A percentile compares a stretch with the other conserved stretches of the same genome.
Evolutionary conservation across 2,329 filamentous ascomycete genomes (phyloP).

Genomic region (Nigrograna mackinnonii): DNA sequence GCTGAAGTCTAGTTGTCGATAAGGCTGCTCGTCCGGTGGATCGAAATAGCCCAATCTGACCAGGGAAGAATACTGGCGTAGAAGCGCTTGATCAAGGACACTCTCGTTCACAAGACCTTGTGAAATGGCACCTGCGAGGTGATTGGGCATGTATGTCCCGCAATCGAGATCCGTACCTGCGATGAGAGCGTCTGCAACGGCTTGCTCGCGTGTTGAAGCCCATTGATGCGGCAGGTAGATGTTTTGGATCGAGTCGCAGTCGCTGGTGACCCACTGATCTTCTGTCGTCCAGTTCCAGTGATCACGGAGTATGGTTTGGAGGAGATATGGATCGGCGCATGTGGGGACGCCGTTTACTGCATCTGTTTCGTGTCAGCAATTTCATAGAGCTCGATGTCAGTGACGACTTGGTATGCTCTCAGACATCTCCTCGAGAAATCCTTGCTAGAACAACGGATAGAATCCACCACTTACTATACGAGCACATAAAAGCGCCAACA

Average conservation of each 20-base stretch:
- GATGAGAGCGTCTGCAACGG: constrained; percentile 52
- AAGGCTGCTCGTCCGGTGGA: constrained; percentile 46
- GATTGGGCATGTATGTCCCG: constrained; percentile 52
- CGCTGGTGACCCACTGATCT: constrained; percentile 66
- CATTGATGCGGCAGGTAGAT: constrained; percentile 57
- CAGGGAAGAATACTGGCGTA: constrained; percentile 58
- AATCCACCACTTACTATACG: constrained; percentile 66
- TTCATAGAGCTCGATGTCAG: background rate
- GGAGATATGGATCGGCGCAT: constrained; percentile 65
- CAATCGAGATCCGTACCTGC: constrained; percentile 60
- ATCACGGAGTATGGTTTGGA: constrained; percentile 65
- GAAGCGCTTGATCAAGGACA: constrained; percentile 54
- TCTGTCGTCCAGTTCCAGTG: constrained; percentile 67
- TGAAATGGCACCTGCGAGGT: constrained; percentile 48
- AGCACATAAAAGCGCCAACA: constrained; percentile 56
- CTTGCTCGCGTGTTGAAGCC: constrained; percentile 46
- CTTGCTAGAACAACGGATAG: background rate
- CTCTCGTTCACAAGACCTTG: constrained; percentile 49
- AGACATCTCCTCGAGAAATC: too few relatives aligned
- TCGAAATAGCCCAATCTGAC: constrained; percentile 64
- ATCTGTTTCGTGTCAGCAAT: constrained; percentile 34
- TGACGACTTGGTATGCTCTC: too few relatives aligned
- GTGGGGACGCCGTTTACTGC: constrained; percentile 68
- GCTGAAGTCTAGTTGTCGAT: constrained; percentile 56
- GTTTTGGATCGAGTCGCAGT: constrained; percentile 67